phyloP scores from a whole-genome alignment of 2,329 filamentous ascomycete genomes.

The Monilinia laxa region DNA sequence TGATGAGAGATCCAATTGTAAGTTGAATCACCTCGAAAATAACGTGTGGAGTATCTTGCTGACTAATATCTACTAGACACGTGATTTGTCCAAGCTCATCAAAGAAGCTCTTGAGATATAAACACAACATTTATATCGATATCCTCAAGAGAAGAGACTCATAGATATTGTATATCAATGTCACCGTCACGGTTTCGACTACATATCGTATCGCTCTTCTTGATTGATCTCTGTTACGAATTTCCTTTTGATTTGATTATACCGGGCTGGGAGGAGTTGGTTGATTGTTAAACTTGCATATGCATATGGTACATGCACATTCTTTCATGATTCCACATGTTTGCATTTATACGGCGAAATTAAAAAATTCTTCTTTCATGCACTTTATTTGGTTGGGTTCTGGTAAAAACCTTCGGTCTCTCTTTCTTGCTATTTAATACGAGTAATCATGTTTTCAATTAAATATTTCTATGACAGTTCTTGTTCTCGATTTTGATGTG shows the following conservation, averaged over 20 bases:
- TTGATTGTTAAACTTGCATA: neutral
- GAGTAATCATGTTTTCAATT: too few relatives aligned
- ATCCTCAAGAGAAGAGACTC: neutral
- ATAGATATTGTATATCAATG: too few relatives aligned
- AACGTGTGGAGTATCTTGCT: conserved; percentile 3
- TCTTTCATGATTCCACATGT: neutral
- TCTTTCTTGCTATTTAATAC: neutral
- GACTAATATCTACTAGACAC: conserved; percentile 11
- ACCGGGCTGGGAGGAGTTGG: neutral
- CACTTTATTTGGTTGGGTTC: neutral
- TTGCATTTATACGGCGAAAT: neutral
- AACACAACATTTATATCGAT: conserved; percentile 10
- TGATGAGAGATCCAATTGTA: conserved; percentile 33
- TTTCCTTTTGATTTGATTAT: neutral
- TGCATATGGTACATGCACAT: neutral
- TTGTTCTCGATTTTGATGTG: neutral
- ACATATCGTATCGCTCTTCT: neutral
- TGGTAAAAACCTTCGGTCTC: neutral
- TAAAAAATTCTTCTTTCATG: neutral
- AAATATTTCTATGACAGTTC: too few relatives aligned
- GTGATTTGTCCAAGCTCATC: conserved; percentile 18
- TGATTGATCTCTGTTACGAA: neutral
- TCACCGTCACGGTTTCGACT: neutral
- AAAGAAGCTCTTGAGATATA: conserved; percentile 22
- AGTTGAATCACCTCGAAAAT: conserved; percentile 18